Evolutionary conservation across 371 early-diverging fungal species (phyloP).

Genomic region (Rhizomucor miehei): DNA sequence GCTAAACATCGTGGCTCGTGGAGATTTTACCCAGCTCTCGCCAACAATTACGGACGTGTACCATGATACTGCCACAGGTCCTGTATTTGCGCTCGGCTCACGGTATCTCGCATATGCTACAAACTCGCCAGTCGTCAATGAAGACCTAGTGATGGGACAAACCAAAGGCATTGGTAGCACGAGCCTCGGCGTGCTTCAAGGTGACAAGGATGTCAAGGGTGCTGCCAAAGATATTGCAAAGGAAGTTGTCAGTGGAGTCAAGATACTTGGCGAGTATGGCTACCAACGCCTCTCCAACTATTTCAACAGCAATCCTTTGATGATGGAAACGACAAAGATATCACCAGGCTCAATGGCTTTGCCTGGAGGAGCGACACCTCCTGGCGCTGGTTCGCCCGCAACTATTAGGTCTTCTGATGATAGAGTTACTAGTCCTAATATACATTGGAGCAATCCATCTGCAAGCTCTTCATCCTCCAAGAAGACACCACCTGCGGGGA

Average conservation of each 20-base stretch:
- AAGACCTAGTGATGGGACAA: conserved; percentile 25
- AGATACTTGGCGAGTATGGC: conserved; percentile 53
- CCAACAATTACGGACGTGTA: conserved; percentile 46
- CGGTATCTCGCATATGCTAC: conserved; percentile 66
- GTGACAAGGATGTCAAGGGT: conserved; percentile 51
- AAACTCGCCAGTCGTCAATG: conserved; percentile 34
- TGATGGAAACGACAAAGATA: background rate
- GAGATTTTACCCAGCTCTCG: conserved; percentile 13
- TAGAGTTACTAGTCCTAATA: background rate
- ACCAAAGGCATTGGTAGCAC: background rate
- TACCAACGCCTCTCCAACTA: conserved; percentile 49
- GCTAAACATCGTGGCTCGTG: background rate
- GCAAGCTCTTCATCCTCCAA: too few relatives aligned
- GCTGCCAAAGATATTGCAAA: conserved; percentile 66
- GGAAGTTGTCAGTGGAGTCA: conserved; percentile 71
- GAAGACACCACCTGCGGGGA: conserved; percentile 35
- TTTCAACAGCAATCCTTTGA: conserved; percentile 14
- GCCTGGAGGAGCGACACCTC: background rate
- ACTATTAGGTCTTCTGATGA: conserved; percentile 1
- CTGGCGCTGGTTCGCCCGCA: background rate
- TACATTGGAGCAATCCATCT: too few relatives aligned
- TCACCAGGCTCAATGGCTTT: background rate
- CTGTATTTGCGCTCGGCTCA: conserved; percentile 56
- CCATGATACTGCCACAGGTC: conserved; percentile 28
- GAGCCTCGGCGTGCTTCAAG: conserved; percentile 22